These are phyloP conservation scores for Cyberlindnera saturnus DNA, from an alignment of 805 yeast species.

Conservation along the genomic window DNA sequence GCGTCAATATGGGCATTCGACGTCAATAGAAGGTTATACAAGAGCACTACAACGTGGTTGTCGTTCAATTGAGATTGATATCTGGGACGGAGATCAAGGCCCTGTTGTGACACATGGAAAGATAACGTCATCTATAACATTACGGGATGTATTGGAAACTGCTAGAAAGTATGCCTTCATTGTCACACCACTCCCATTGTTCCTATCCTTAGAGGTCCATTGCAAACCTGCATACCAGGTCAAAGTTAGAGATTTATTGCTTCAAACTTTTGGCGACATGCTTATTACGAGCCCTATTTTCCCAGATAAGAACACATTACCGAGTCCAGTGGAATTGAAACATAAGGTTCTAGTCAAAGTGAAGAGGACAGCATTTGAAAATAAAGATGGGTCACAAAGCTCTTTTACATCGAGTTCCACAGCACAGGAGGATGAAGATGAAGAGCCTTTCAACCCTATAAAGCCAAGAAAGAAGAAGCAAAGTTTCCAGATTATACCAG, in stretches of 20 bases:
- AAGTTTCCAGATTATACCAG: constrained; percentile 28
- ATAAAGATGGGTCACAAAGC: constrained; percentile 7
- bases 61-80: constrained; percentile 88
- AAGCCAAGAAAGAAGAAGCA: constrained; percentile 4
- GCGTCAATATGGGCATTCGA: constrained; percentile 77
- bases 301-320: constrained; percentile 34
- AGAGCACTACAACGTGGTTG: constrained; percentile 88
- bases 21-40: constrained; percentile 87
- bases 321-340: constrained; percentile 69
- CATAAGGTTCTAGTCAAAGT: constrained; percentile 74
- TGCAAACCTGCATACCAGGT: constrained; percentile 67
- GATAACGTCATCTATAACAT: constrained; percentile 67
- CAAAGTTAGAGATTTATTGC: constrained; percentile 47
- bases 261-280: constrained; percentile 52
- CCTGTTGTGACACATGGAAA: constrained; percentile 94
- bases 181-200: constrained; percentile 79
- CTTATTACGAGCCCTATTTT: constrained; percentile 31
- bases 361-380: constrained; percentile 34
- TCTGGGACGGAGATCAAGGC: constrained; percentile 82
- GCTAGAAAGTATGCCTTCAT: constrained; percentile 84
- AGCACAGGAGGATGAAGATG: constrained; percentile 23
- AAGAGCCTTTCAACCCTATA: constrained; percentile 28
- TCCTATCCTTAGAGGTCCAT: constrained; percentile 79
- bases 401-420: constrained; percentile 14
- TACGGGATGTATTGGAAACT: constrained; percentile 62